A percentile compares a stretch with the other conserved stretches of the same genome.
Conservation (phyloP, 768 basidiomycete species). For the Trichaptum fuscoviolaceum region DNA sequence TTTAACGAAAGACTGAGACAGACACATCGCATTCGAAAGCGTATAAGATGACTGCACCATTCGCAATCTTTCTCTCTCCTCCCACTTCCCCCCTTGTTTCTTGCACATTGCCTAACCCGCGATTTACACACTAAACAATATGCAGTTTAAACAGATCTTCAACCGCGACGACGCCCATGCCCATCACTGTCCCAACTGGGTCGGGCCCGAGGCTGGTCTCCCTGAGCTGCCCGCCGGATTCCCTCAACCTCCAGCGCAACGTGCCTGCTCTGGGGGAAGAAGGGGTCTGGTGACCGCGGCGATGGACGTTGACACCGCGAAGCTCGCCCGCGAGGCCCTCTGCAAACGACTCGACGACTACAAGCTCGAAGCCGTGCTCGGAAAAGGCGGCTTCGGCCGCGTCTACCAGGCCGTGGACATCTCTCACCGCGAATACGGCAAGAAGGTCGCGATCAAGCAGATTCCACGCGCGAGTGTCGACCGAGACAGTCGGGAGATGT, state of each 20-base stretch:
- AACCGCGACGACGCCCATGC: background rate
- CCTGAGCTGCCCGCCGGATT: background rate
- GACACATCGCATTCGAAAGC: background rate
- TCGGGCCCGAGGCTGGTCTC: background rate
- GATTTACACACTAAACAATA: background rate
- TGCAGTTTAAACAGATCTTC: background rate
- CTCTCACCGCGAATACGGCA: background rate
- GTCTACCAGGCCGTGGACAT: constrained; percentile 1
- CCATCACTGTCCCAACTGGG: background rate
- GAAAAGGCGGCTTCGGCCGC: background rate
- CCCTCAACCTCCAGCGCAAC: background rate
- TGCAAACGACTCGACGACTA: background rate
- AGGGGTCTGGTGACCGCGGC: background rate
- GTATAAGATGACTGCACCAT: background rate
- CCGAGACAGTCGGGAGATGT: background rate
- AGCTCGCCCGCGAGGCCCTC: background rate
- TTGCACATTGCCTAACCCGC: background rate
- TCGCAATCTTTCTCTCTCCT: background rate
- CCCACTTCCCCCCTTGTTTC: background rate
- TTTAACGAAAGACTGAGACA: background rate
- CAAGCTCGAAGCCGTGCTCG: constrained; percentile 1
- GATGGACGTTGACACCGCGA: background rate
- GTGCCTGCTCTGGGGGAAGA: background rate
- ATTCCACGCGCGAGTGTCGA: background rate
- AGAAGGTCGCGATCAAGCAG: constrained; percentile 1